phyloP scores from a whole-genome alignment of 306 rosid species.

The Alnus rubra region DNA sequence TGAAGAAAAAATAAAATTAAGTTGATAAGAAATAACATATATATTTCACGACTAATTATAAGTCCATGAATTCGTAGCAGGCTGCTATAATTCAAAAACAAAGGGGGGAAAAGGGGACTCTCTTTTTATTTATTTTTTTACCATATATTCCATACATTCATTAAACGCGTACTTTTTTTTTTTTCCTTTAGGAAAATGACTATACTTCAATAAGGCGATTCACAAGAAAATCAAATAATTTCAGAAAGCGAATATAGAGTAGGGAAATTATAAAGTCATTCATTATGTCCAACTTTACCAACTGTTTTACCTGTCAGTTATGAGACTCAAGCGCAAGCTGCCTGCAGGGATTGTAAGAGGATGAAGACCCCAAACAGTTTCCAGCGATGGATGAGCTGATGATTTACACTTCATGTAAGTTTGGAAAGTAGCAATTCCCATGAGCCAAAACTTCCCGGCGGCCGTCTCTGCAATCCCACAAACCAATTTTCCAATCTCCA shows the following conservation, averaged over 20 bases:
- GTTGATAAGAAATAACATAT: conserved; percentile 20
- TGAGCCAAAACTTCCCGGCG: conserved; percentile 60
- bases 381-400: conserved; percentile 70
- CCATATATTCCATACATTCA: conserved; percentile 21
- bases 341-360: conserved; percentile 78
- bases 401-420: conserved; percentile 74
- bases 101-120: conserved; percentile 13
- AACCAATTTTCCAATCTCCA: conserved; percentile 83
- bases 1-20: conserved; percentile 27
- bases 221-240: conserved; percentile 20
- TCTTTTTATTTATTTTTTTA: conserved; percentile 19
- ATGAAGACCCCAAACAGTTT: conserved; percentile 78
- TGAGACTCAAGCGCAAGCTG: conserved; percentile 77
- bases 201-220: conserved; percentile 1
- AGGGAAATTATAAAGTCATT: conserved; percentile 19
- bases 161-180: conserved; percentile 18
- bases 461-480: conserved; percentile 39
- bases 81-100: conserved; percentile 23
- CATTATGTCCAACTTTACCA: conserved; percentile 38
- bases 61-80: conserved; percentile 26
- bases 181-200: conserved; percentile 29
- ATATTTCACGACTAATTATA: not conserved
- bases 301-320: conserved; percentile 66
- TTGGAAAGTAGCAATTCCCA: conserved; percentile 85
- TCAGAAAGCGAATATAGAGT: conserved; percentile 20